Conservation (phyloP, 257 asterid species). For the Solanum ossicruentum region DNA sequence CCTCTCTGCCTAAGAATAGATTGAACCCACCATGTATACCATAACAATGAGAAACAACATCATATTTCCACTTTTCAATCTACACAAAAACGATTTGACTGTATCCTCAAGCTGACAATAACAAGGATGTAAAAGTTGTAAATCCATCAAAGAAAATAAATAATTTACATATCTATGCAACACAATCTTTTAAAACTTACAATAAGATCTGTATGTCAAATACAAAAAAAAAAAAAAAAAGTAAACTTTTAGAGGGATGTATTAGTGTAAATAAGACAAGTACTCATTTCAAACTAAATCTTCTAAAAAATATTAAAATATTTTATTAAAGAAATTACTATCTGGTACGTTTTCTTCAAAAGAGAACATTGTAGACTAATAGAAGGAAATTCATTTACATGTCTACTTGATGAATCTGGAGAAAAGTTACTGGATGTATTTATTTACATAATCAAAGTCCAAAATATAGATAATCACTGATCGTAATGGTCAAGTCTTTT, state of each 20-base stretch:
- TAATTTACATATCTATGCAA: not conserved
- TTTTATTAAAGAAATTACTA: not conserved
- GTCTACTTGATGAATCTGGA: not conserved
- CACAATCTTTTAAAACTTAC: not conserved
- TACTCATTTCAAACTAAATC: not conserved
- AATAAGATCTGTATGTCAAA: not conserved
- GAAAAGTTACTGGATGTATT: not conserved
- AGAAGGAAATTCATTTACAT: not conserved
- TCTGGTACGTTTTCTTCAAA: not conserved
- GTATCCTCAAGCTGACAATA: not conserved
- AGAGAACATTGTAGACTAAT: not conserved
- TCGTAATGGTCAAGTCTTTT: not conserved
- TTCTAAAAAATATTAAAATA: not conserved
- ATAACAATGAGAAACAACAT: not conserved
- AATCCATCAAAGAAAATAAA: not conserved
- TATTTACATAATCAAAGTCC: not conserved
- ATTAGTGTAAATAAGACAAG: not conserved
- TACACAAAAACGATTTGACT: not conserved
- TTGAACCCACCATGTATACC: not conserved
- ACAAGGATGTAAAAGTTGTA: not conserved
- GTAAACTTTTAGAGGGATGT: not conserved
- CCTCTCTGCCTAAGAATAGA: not conserved
- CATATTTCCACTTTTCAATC: not conserved
- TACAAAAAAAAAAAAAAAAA: not conserved
- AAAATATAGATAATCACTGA: not conserved